A percentile compares a stretch with the other conserved stretches of the same genome.
These are phyloP conservation scores for Tulasnella sp. DNA, from an alignment of 768 basidiomycete genomes.

Conservation along the genomic window DNA sequence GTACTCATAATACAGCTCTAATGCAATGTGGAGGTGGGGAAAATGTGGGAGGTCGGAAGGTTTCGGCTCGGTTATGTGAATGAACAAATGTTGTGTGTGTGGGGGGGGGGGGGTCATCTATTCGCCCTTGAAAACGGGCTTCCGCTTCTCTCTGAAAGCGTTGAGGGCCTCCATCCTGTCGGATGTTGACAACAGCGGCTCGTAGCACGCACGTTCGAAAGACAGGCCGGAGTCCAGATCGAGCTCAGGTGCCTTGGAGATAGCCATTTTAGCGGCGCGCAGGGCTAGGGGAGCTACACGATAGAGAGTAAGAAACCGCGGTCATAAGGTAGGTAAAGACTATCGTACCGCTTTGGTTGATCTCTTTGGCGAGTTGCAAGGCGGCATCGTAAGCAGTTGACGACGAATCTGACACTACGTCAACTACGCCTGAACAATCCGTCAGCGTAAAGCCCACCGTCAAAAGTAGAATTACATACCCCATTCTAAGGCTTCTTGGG, in stretches of 20 bases:
- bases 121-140: constrained; percentile 79
- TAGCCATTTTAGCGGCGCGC: constrained; percentile 84
- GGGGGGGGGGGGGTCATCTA: constrained; percentile 42
- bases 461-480: constrained; percentile 50
- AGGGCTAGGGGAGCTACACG: constrained; percentile 80
- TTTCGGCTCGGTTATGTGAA: neutral
- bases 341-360: constrained; percentile 66
- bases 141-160: constrained; percentile 84
- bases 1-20: neutral
- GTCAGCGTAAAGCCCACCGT: constrained; percentile 39
- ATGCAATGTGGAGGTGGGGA: neutral
- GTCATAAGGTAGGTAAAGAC: neutral
- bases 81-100: neutral
- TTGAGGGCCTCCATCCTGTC: constrained; percentile 83
- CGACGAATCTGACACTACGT: constrained; percentile 71
- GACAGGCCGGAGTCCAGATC: constrained; percentile 89
- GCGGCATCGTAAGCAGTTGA: constrained; percentile 69
- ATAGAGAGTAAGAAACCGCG: neutral
- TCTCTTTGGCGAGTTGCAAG: constrained; percentile 67
- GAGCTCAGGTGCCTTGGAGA: constrained; percentile 78
- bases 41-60: neutral
- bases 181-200: constrained; percentile 69
- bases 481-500: constrained; percentile 68
- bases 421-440: constrained; percentile 67
- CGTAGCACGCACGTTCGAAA: constrained; percentile 85